Conservation (phyloP, 306 rosid genomes). For the Medicago truncatula region DNA sequence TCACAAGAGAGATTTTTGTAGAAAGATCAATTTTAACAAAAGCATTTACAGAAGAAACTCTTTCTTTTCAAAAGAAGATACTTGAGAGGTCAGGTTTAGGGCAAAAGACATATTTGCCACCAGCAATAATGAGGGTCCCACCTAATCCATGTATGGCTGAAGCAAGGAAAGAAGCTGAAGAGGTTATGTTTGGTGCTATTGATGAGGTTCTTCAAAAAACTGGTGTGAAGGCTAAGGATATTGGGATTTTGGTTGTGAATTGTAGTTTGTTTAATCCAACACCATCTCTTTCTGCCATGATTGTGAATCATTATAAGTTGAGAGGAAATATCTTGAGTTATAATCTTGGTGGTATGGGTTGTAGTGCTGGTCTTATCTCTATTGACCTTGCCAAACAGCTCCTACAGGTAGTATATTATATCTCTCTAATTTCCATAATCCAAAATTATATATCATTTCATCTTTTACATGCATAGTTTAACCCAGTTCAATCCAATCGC, state of each 20-base stretch:
- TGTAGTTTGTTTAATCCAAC: constrained; percentile 77
- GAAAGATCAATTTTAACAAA: constrained; percentile 54
- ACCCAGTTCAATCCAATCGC: too few species aligned
- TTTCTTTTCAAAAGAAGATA: constrained; percentile 79
- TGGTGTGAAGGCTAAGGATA: constrained; percentile 82
- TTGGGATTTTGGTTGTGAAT: constrained; percentile 79
- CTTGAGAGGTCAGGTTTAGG: constrained; percentile 83
- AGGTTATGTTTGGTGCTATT: constrained; percentile 90
- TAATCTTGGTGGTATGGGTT: constrained; percentile 99
- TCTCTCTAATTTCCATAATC: too few species aligned
- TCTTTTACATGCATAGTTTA: too few species aligned
- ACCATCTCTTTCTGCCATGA: constrained; percentile 75
- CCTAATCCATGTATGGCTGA: constrained; percentile 86
- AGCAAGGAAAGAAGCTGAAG: constrained; percentile 90
- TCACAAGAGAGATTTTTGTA: constrained; percentile 59
- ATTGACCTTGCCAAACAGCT: constrained; percentile 92
- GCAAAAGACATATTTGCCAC: constrained; percentile 74
- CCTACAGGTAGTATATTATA: constrained; percentile 60
- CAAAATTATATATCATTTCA: too few species aligned
- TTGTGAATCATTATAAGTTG: constrained; percentile 65
- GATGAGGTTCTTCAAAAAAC: constrained; percentile 75
- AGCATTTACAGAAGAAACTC: constrained; percentile 61
- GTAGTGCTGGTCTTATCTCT: constrained; percentile 92
- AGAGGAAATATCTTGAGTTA: constrained; percentile 74
- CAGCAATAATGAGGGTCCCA: constrained; percentile 65